Base-by-base conservation (phyloP, 1,139 yeast genomes). In the Lodderomyces beijingensis region DNA sequence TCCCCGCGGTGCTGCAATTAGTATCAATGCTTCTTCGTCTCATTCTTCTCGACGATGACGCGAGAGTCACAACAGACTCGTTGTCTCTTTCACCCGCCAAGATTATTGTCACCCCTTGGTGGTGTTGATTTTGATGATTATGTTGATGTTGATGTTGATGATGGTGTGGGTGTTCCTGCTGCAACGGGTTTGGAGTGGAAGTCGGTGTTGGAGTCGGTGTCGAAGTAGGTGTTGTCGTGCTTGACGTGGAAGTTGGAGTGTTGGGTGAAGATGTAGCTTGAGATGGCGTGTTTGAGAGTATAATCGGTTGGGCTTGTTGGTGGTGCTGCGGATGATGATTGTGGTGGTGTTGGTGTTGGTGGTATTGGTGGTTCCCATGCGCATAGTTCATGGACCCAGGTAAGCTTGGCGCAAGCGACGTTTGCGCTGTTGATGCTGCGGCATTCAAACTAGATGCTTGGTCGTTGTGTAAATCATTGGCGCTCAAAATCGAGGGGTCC, bases 1-100 rank as follows among this genome's bases (percentile, higher is more conserved):
- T 77, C 0, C 81, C 81, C 8, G 75, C 61, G 2, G 79, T 72
- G 40, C 79, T 73, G 28, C 80, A 70, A 43, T 73, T 75, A 9
- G 82, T 76, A 34, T 74, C 81, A 17, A 71, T 51, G 25, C 80
- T 74, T 39, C 77, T 53, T 43, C 79, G 58, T 40, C 78, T 55
- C 15, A 59, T 48, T 35, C 76, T 56, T 32, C 79, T 51, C 4
- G 77, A 64, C 1, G 74, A 66, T 36, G 75, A 66, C 2, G 80
- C 79, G 40, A 74, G 54, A 0, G 80, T 74, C 14, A 74, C 66
- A 12, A 74, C 72, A 4, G 74, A 65, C 36, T 75, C 77, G 33
- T 75, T 70, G 42, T 74, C 79, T 36, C 71, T 44, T 31, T 65
- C 70, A 16, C 11, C 14, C 3, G 28, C 22, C n/a, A n/a, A n/a